Percentiles rank a stretch among this genome's conserved stretches.
These are phyloP conservation scores for Astragalus membranaceus DNA, from an alignment of 306 rosid species.

Conservation along the genomic window DNA sequence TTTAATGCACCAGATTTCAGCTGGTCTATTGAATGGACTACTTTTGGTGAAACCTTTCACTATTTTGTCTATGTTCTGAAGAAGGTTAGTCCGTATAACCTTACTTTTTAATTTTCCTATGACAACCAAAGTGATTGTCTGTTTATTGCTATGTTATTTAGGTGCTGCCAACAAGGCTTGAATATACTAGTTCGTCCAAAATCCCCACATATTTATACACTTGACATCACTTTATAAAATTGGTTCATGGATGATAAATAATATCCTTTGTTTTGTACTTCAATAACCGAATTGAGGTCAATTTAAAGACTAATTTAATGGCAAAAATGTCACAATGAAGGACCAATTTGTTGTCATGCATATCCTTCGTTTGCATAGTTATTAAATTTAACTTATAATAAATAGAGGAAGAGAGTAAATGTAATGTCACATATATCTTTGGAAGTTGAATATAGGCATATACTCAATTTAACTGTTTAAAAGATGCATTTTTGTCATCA, in stretches of 20 bases:
- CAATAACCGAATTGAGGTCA: not conserved
- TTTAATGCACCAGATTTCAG: slow-evolving; percentile 68
- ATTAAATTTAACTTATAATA: not conserved
- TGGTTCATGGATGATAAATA: not conserved
- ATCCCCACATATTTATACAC: not conserved
- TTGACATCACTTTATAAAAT: not conserved
- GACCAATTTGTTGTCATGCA: not conserved
- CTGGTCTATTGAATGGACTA: slow-evolving; percentile 85
- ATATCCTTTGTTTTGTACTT: not conserved
- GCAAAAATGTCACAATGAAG: not conserved
- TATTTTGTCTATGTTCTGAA: slow-evolving; percentile 71
- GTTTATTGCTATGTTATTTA: too few relatives aligned
- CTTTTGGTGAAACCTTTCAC: slow-evolving; percentile 89
- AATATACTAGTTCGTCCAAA: not conserved
- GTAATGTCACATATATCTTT: not conserved
- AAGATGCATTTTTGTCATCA: not conserved
- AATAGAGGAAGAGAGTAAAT: not conserved
- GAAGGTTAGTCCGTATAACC: slow-evolving; percentile 53
- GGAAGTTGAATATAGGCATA: slow-evolving; percentile 1
- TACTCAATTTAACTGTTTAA: not conserved
- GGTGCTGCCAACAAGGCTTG: not conserved
- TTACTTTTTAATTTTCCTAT: not conserved
- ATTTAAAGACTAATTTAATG: not conserved
- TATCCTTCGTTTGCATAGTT: not conserved
- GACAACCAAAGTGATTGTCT: too few relatives aligned